Percentiles rank a stretch among this genome's conserved stretches.
Evolutionary conservation across 2,329 filamentous ascomycete genomes (phyloP).

Genomic region (Escovopsis weberi): DNA sequence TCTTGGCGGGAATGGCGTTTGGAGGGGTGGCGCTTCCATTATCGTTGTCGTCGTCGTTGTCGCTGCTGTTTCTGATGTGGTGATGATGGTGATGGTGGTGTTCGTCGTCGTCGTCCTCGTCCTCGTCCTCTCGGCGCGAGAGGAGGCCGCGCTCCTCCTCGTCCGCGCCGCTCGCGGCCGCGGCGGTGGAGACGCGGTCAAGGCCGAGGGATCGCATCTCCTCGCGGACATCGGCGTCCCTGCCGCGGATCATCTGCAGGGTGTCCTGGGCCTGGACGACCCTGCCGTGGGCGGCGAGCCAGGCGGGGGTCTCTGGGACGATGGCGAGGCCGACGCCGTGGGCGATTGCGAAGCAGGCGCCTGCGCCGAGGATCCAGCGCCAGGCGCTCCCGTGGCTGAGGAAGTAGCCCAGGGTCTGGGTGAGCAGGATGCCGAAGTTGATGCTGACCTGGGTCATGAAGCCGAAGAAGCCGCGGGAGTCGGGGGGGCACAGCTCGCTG

Average conservation of each 20-base stretch:
- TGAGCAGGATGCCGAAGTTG: conserved; percentile 75
- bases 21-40: neutral
- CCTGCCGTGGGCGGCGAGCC: conserved; percentile 59
- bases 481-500: conserved; percentile 70
- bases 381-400: conserved; percentile 66
- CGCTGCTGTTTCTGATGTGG: no score
- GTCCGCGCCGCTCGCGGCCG: conserved; percentile 35
- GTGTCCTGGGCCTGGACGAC: conserved; percentile 46
- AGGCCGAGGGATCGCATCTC: conserved; percentile 53
- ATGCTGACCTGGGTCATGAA: conserved; percentile 84
- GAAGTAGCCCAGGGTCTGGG: conserved; percentile 79
- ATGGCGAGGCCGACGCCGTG: conserved; percentile 59
- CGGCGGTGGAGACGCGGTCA: conserved; percentile 7
- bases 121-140: no score
- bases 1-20: conserved; percentile 4
- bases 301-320: conserved; percentile 79
- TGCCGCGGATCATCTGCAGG: conserved; percentile 64
- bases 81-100: neutral
- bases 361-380: conserved; percentile 68
- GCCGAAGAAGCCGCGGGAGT: conserved; percentile 64
- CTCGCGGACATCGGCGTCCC: conserved; percentile 50
- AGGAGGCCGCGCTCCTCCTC: conserved; percentile 34
- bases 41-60: no score
- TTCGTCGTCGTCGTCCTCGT: no score
- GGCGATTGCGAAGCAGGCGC: conserved; percentile 49